A percentile compares a stretch with the other conserved stretches of the same genome.
Evolutionary conservation across 1,284 basidiomycete species (phyloP).

Genomic region (Sparassis latifolia): DNA sequence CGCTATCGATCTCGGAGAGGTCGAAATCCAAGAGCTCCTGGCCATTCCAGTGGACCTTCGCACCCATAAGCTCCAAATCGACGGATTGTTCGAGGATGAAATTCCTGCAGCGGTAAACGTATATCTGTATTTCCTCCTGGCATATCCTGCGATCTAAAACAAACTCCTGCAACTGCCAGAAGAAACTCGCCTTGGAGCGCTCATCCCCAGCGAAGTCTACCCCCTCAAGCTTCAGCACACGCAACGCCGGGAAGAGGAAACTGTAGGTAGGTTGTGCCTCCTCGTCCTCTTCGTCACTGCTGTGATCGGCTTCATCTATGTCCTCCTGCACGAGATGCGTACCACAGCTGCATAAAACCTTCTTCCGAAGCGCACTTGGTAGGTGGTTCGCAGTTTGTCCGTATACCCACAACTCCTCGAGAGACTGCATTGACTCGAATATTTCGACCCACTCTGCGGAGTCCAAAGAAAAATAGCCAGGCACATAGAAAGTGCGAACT

Average conservation of each 20-base stretch:
- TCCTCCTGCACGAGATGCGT: background rate
- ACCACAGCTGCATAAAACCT: background rate
- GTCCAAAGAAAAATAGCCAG: constrained; percentile 2
- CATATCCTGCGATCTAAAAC: constrained; percentile 2
- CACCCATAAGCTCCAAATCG: constrained; percentile 3
- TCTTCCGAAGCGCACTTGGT: constrained; percentile 3
- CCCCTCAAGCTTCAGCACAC: constrained; percentile 4
- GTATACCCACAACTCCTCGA: constrained; percentile 4
- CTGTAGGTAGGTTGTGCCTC: background rate
- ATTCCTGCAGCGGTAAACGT: constrained; percentile 5
- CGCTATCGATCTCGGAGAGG: constrained; percentile 4
- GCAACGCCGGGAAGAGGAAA: constrained; percentile 6
- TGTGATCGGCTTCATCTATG: too few species aligned
- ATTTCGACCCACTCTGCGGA: constrained; percentile 4
- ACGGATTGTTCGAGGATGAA: constrained; percentile 6
- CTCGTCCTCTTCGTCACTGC: background rate
- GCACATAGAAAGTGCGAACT: constrained; percentile 3
- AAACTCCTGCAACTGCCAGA: constrained; percentile 5
- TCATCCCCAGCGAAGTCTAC: constrained; percentile 5
- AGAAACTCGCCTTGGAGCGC: constrained; percentile 3
- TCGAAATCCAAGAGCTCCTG: constrained; percentile 7
- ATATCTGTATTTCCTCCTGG: constrained; percentile 1
- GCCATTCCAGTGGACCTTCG: constrained; percentile 4
- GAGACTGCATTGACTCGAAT: background rate
- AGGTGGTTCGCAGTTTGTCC: constrained; percentile 3